Conservation (phyloP, 495 filamentous ascomycete genomes). For the Lasiosphaeriaceae sp. region DNA sequence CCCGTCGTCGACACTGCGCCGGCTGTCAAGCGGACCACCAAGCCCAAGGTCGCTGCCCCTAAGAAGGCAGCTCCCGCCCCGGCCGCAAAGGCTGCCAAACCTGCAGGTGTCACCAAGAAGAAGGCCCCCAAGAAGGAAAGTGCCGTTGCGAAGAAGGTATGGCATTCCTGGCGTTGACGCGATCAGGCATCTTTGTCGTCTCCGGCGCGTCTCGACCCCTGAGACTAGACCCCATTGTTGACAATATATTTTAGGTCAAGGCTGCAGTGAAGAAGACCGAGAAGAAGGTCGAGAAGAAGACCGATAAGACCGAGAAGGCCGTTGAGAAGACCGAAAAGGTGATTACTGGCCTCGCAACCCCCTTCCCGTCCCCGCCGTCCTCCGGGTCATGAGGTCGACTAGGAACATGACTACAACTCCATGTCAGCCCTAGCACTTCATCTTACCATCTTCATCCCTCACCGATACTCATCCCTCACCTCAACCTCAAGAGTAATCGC, state of each 20-base stretch:
- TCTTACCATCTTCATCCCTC: neutral
- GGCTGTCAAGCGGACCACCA: slow-evolving; percentile 44
- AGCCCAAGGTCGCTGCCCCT: slow-evolving; percentile 30
- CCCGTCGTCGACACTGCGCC: slow-evolving; percentile 47
- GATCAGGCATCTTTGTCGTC: neutral
- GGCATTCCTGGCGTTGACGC: neutral
- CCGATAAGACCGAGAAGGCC: slow-evolving; percentile 17
- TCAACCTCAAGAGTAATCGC: neutral
- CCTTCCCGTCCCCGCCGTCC: neutral
- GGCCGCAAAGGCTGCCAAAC: slow-evolving; percentile 45
- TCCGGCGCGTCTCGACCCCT: neutral
- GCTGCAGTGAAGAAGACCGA: slow-evolving; percentile 44
- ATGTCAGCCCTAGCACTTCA: neutral
- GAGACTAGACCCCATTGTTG: slow-evolving; percentile 13
- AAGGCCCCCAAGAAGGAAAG: slow-evolving; percentile 49
- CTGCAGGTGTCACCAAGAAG: slow-evolving; percentile 52
- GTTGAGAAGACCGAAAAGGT: slow-evolving; percentile 24
- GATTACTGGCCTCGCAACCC: neutral
- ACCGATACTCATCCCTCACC: neutral
- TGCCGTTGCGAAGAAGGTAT: slow-evolving; percentile 45
- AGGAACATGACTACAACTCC: too few relatives aligned
- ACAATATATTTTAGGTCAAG: slow-evolving; percentile 40
- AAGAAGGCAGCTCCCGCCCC: slow-evolving; percentile 33
- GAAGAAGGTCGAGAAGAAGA: slow-evolving; percentile 23
- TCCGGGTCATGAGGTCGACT: too few relatives aligned